A percentile compares a stretch with the other conserved stretches of the same genome.
Conservation (phyloP, 2,329 filamentous ascomycete genomes). For the Ceratocystis cacaofunesta region DNA sequence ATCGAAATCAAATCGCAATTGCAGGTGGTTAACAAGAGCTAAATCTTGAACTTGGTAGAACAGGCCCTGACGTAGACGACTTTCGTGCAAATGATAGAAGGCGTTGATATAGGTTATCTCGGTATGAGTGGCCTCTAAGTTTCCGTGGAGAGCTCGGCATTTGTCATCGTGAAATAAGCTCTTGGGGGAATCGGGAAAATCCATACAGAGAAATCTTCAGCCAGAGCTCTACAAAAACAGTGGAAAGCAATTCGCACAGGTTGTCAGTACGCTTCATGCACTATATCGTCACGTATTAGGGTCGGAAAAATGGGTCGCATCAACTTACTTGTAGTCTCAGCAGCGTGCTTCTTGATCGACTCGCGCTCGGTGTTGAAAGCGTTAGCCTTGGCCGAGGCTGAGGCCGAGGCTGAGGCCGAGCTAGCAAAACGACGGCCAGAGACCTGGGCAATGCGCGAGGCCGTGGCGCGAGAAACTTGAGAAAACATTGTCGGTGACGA, state of each 20-base stretch:
- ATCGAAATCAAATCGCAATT: not conserved
- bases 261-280: conserved; percentile 3
- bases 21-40: too few species aligned
- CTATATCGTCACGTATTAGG: not conserved
- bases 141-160: too few species aligned
- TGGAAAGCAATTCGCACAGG: conserved; percentile 10
- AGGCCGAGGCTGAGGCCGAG: conserved; percentile 34
- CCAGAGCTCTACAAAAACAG: conserved; percentile 58
- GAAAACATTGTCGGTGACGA: conserved; percentile 39
- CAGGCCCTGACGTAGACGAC: too few species aligned
- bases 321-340: conserved; percentile 61
- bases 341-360: conserved; percentile 82
- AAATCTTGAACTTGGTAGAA: too few species aligned
- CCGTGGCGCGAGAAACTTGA: conserved; percentile 47
- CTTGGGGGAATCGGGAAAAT: not conserved
- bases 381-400: conserved; percentile 34
- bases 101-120: too few species aligned
- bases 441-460: conserved; percentile 40
- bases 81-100: too few species aligned
- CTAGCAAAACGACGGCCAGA: conserved; percentile 59
- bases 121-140: too few species aligned
- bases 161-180: too few species aligned
- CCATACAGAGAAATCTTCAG: conserved; percentile 78
- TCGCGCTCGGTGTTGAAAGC: conserved; percentile 84
- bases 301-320: not conserved